Percentiles rank a stretch among this genome's conserved stretches.
Evolutionary conservation across 2,329 filamentous ascomycete species (phyloP).

Genomic region (Ascochyta viciae-villosae): DNA sequence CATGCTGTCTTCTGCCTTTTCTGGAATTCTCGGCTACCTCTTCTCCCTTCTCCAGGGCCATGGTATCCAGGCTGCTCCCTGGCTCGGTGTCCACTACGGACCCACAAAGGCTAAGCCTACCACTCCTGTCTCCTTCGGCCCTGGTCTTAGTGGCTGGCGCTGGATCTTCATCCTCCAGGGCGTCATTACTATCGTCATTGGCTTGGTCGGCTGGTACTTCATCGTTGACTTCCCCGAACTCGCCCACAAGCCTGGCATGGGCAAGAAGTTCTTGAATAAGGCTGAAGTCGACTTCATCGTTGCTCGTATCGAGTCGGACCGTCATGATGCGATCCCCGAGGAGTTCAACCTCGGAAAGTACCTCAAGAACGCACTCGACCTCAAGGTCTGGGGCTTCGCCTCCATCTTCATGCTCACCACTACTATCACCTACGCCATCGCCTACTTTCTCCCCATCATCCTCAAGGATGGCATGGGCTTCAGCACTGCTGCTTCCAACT

Average conservation of each 20-base stretch:
- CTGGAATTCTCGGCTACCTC: slow-evolving; percentile 35
- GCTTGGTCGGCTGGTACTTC: slow-evolving; percentile 31
- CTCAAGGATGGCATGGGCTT: slow-evolving; percentile 41
- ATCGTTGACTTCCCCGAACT: slow-evolving; percentile 39
- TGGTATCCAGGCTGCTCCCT: slow-evolving; percentile 46
- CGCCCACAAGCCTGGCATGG: slow-evolving; percentile 27
- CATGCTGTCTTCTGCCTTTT: slow-evolving; percentile 35
- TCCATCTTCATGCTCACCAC: slow-evolving; percentile 33
- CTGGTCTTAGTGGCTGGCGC: slow-evolving; percentile 46
- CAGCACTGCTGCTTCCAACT: slow-evolving; percentile 34
- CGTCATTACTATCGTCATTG: slow-evolving; percentile 29
- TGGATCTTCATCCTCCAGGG: slow-evolving; percentile 38
- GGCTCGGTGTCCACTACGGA: slow-evolving; percentile 42
- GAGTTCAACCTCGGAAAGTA: slow-evolving; percentile 34
- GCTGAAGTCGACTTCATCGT: slow-evolving; percentile 39
- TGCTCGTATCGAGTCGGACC: slow-evolving; percentile 37
- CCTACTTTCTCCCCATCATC: slow-evolving; percentile 41
- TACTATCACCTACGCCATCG: slow-evolving; percentile 39
- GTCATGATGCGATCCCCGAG: slow-evolving; percentile 37
- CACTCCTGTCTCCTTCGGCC: slow-evolving; percentile 27
- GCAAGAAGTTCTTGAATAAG: slow-evolving; percentile 36
- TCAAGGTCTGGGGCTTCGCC: slow-evolving; percentile 35
- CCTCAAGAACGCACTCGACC: slow-evolving; percentile 25
- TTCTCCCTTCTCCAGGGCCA: slow-evolving; percentile 57
- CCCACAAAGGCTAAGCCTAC: slow-evolving; percentile 31